Evolutionary conservation across 805 yeast genomes (phyloP).

Genomic region (Ogataea pini): DNA sequence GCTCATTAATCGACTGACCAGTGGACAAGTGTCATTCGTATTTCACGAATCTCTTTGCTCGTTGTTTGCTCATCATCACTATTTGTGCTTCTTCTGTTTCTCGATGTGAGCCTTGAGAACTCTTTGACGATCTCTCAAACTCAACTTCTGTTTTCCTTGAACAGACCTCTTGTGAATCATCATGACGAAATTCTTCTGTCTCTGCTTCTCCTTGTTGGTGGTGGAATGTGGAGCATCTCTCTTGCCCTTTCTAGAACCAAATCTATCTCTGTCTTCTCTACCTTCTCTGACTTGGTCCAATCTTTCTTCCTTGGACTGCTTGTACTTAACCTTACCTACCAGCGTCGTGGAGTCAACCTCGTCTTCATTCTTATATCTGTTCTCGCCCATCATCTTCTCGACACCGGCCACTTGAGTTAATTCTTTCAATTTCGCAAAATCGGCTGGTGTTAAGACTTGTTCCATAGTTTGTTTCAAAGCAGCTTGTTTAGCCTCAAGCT

Average conservation of each 20-base stretch:
- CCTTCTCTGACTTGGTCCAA: slow-evolving; percentile 87
- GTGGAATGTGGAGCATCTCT: slow-evolving; percentile 79
- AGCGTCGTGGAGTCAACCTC: slow-evolving; percentile 76
- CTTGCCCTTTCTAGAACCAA: slow-evolving; percentile 85
- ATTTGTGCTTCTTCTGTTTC: slow-evolving; percentile 84
- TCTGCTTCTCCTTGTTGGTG: slow-evolving; percentile 92
- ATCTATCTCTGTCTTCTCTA: slow-evolving; percentile 87
- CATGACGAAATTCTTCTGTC: slow-evolving; percentile 99
- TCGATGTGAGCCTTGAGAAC: slow-evolving; percentile 81
- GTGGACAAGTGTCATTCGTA: no score
- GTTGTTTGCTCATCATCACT: neutral
- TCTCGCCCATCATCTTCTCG: slow-evolving; percentile 66
- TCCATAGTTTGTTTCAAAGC: slow-evolving; percentile 55
- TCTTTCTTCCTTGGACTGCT: slow-evolving; percentile 88
- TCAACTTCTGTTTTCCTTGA: slow-evolving; percentile 88
- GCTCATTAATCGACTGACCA: no score
- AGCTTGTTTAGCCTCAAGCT: slow-evolving; percentile 29
- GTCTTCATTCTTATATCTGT: slow-evolving; percentile 66
- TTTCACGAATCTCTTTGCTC: no score
- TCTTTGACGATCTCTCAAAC: slow-evolving; percentile 88
- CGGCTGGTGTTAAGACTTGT: slow-evolving; percentile 89
- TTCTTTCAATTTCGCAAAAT: slow-evolving; percentile 93
- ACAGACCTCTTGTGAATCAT: slow-evolving; percentile 94
- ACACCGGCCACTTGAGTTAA: slow-evolving; percentile 83
- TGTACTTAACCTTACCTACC: slow-evolving; percentile 77